A percentile compares a stretch with the other conserved stretches of the same genome.
phyloP scores from a whole-genome alignment of 805 yeast species.

The Metschnikowia gelsemii region DNA sequence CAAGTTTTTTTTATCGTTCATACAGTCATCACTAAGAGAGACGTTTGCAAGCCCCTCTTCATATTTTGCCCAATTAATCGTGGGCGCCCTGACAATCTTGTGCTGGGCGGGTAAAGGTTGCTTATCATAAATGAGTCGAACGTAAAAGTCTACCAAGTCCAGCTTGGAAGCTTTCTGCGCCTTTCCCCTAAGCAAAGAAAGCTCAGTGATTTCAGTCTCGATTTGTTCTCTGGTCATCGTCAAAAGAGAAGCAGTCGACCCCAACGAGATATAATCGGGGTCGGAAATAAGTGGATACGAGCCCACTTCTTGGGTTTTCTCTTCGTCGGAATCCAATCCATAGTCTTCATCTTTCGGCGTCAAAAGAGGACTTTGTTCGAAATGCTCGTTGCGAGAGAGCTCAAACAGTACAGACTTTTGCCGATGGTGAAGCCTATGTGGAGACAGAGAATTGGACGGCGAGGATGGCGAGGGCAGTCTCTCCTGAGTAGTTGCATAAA shows the following conservation, averaged over 20 bases:
- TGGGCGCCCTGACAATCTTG: slow-evolving; percentile 34
- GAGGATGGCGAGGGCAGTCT: slow-evolving; percentile 30
- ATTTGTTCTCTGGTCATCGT: slow-evolving; percentile 25
- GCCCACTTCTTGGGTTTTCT: slow-evolving; percentile 3
- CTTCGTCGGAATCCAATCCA: slow-evolving; percentile 26
- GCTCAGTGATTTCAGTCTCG: slow-evolving; percentile 30
- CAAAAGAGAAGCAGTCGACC: slow-evolving; percentile 33
- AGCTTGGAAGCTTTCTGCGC: slow-evolving; percentile 23
- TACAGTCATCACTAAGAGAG: slow-evolving; percentile 19
- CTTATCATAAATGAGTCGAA: slow-evolving; percentile 35
- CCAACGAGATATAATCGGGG: slow-evolving; percentile 38
- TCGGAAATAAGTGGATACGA: slow-evolving; percentile 24
- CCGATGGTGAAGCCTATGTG: slow-evolving; percentile 21
- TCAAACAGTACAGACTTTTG: slow-evolving; percentile 32
- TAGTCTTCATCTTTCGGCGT: slow-evolving; percentile 45
- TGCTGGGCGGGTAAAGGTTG: slow-evolving; percentile 36
- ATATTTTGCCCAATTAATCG: slow-evolving; percentile 39
- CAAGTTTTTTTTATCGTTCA: slow-evolving; percentile 18
- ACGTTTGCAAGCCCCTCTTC: slow-evolving; percentile 30
- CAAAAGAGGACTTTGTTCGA: slow-evolving; percentile 35
- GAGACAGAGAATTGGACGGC: slow-evolving; percentile 24
- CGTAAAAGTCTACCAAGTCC: slow-evolving; percentile 33
- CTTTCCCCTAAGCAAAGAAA: slow-evolving; percentile 25
- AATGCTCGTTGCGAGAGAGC: slow-evolving; percentile 25
- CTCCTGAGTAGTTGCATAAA: slow-evolving; percentile 22